Evolutionary conservation across 2,329 filamentous ascomycete genomes (phyloP).

Genomic region (Xylaria sp.): DNA sequence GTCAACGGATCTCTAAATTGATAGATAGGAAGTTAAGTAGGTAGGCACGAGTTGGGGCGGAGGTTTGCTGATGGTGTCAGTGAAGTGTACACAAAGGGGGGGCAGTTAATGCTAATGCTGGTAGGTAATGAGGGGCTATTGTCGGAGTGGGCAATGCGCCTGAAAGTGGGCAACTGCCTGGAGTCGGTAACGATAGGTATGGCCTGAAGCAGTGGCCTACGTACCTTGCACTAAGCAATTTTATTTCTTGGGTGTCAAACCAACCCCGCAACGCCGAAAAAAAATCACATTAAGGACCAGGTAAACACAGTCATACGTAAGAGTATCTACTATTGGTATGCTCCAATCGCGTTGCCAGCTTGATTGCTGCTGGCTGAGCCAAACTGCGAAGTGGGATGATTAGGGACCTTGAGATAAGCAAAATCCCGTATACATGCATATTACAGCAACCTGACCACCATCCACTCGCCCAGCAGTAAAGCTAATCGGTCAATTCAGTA

Average conservation of each 20-base stretch:
- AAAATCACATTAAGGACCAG: background rate
- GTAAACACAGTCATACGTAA: background rate
- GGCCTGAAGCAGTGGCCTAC: slow-evolving; percentile 22
- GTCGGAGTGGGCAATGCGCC: slow-evolving; percentile 34
- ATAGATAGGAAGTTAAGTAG: slow-evolving; percentile 5
- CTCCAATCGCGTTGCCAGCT: background rate
- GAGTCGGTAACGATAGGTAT: background rate
- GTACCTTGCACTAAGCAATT: background rate
- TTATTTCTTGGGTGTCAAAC: slow-evolving; percentile 33
- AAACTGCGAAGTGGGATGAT: background rate
- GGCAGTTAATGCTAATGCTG: slow-evolving; percentile 16
- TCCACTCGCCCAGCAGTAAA: too few relatives aligned
- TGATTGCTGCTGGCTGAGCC: background rate
- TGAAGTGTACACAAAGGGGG: slow-evolving; percentile 39
- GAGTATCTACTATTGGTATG: too few relatives aligned
- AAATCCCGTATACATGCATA: slow-evolving; percentile 23
- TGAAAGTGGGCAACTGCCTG: slow-evolving; percentile 26
- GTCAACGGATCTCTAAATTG: background rate
- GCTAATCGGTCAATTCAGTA: too few relatives aligned
- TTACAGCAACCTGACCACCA: background rate
- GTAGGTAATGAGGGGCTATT: slow-evolving; percentile 46
- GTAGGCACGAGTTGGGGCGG: slow-evolving; percentile 32
- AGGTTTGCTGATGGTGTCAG: slow-evolving; percentile 37
- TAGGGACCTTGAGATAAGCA: slow-evolving; percentile 18
- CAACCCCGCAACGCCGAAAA: slow-evolving; percentile 39